Conservation (phyloP, 2,329 filamentous ascomycete genomes). For the Aspergillus transmontanensis region DNA sequence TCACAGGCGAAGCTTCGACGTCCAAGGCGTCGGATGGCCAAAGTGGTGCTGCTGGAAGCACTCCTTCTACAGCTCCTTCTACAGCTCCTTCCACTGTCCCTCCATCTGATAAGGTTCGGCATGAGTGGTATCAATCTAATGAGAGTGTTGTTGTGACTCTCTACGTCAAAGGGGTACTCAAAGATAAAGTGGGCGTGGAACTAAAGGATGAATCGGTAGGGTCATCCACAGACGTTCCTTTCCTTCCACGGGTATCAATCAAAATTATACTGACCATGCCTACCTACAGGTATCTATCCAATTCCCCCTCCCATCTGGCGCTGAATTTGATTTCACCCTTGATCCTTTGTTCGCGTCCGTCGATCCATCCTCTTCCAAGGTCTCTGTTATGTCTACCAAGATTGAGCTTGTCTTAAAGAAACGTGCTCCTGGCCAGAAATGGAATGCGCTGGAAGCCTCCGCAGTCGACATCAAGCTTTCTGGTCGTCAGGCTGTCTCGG, state of each 20-base stretch:
- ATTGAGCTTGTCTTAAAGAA: constrained; percentile 77
- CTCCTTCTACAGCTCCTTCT: not conserved
- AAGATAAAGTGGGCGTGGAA: constrained; percentile 57
- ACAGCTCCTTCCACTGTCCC: constrained; percentile 3
- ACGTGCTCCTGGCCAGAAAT: constrained; percentile 65
- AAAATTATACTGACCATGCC: constrained; percentile 15
- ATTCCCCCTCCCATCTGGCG: constrained; percentile 58
- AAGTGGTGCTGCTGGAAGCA: constrained; percentile 1
- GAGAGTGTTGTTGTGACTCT: constrained; percentile 65
- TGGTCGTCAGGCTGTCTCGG: constrained; percentile 21
- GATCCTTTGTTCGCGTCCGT: constrained; percentile 70
- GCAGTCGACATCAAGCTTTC: constrained; percentile 27
- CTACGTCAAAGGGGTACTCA: constrained; percentile 65
- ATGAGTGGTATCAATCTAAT: constrained; percentile 69
- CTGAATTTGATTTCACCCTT: constrained; percentile 63
- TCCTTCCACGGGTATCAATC: constrained; percentile 15
- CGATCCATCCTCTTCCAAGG: constrained; percentile 62
- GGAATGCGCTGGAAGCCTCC: constrained; percentile 61
- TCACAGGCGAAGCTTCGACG: not conserved
- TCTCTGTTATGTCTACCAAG: constrained; percentile 72
- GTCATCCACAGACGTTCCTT: constrained; percentile 21
- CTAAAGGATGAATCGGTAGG: constrained; percentile 53
- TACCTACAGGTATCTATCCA: constrained; percentile 54
- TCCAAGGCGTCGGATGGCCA: constrained; percentile 10
- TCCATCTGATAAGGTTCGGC: constrained; percentile 59